Percentiles rank a stretch among this genome's conserved stretches.
Conservation (phyloP, 2,329 filamentous ascomycete species). For the Microcera coccophila region DNA sequence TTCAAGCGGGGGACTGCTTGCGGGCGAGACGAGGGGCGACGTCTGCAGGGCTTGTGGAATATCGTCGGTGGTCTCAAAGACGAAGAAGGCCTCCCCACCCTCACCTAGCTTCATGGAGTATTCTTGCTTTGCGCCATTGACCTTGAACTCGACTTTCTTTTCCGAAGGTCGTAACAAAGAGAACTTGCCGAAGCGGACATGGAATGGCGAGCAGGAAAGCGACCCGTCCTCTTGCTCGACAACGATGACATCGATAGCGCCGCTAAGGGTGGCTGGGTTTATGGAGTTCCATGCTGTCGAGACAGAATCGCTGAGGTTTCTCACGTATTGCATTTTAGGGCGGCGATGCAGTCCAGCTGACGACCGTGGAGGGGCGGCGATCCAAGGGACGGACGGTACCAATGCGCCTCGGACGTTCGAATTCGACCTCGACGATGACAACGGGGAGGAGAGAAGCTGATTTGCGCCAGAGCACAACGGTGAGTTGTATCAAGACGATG, state of each 20-base stretch:
- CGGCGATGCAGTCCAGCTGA: neutral
- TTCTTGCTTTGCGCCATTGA: conserved; percentile 87
- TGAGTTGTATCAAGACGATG: too few species aligned
- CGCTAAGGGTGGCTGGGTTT: conserved; percentile 94
- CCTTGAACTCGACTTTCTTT: conserved; percentile 97
- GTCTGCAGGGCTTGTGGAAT: conserved; percentile 94
- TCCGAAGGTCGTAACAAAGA: conserved; percentile 90
- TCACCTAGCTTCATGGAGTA: conserved; percentile 99
- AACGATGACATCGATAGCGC: conserved; percentile 97
- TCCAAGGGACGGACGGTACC: conserved; percentile 8
- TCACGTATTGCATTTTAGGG: conserved; percentile 87
- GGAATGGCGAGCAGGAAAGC: conserved; percentile 91
- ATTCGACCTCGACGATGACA: neutral
- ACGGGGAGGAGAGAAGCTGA: too few species aligned
- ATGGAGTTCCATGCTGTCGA: conserved; percentile 99
- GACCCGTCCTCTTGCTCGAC: conserved; percentile 92
- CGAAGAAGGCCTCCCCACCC: conserved; percentile 96
- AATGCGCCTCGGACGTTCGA: neutral
- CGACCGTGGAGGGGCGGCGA: conserved; percentile 15
- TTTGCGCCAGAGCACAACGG: too few species aligned
- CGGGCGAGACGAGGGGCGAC: conserved; percentile 86
- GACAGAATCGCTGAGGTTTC: conserved; percentile 90
- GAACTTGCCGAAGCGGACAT: conserved; percentile 98
- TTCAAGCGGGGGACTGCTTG: conserved; percentile 70
- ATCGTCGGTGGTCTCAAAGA: conserved; percentile 89